Base-by-base conservation (phyloP, 2,329 filamentous ascomycete genomes). In the Diaporthe sp. region DNA sequence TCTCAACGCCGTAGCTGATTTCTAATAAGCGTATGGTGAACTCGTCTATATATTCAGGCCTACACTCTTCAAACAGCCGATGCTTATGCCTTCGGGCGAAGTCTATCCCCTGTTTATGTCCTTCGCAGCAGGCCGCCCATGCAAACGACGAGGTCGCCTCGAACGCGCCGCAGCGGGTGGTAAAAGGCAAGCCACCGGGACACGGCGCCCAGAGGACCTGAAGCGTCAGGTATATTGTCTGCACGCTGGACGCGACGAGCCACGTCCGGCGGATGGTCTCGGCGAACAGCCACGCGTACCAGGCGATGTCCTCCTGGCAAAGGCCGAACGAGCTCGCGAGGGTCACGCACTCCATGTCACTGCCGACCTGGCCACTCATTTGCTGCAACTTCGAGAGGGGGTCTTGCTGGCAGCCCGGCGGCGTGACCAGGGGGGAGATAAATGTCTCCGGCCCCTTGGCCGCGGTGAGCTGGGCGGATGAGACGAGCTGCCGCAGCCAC, bases 261-360 rank as follows among this genome's bases (percentile, higher is more conserved):
- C 78, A 79, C 8, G 77, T 78, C 15, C 79, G 78, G 22, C 79
- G 75, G 35, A 79, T 76, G 4, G 77, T 77, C 70, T 80, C 79
- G 10, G 78, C 70, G 2, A 80, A 75, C 7, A 79, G 75, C 78
- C 78, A 80, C 7, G 76, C 75, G 37, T 78, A 76, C 79, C 78
- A 80, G 12, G 75, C 65, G 10, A 63, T 32, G 15, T 75, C 71
- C 15, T 71, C 76, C 2, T 32, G 53, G 35, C 37, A 47, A 44
- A 72, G 42, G 15, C 13, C 9, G n/a, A 68, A 13, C 1, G 68
- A 30, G 30, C 51, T 42, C 30, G 68, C 35, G 30, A 58, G n/a
- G 19, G 32, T 22, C 39, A 63, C 12, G 30, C 19, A 32, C 19
- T 68, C 61, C 22, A 19, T 15, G 4, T 44, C 61, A 9, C 19